Base-by-base conservation (phyloP, 129 eudicot genomes). In the Cynara cardunculus region DNA sequence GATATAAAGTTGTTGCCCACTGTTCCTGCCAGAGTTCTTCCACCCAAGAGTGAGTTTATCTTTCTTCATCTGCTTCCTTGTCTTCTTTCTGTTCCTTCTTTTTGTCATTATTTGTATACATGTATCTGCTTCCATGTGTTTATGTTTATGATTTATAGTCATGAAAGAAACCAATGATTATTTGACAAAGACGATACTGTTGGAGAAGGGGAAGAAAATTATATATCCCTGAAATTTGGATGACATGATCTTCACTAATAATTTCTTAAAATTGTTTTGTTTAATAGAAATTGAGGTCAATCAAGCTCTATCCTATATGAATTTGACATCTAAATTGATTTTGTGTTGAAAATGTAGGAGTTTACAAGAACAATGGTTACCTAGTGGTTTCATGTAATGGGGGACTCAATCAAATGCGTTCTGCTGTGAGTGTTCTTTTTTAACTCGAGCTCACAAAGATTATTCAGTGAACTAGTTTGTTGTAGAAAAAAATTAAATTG, bases 351-450 rank as follows among this genome's bases (percentile, higher is more conserved):
- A 74, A 72, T 78, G 27, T 76, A 95, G 99, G 99, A 87, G 94
- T 92, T 49, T 95, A 95, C 86, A 95, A 92, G 93, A 95, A 95
- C 78, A 95, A 95, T 64, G 99, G 99, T 64, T 95, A 95, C 87
- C 65, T 95, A 34, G 85, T 95, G 89, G 99, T 95, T 86, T 95
- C 99, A 21, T 92, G 99, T 87, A 94, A 94, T 68, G 99, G 99
- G 82, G 99, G 99, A 65, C 99, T 94, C 46, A 95, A 95, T 84
- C 99, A 95, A 83, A 95, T 95, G 99, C 89, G 97, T n/a, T 88
- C 97, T 27, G 99, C 97, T 77, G 99, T 95, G 83, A 86, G 99
- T 90, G 18, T 56, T 49, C 13, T 25, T 46, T 28, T 21, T 31
- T n/a, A 69, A 24, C 34, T 59, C 2, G 12, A 72, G 14, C 11